Percentiles rank a stretch among this genome's conserved stretches.
Evolutionary conservation across 31 red algal genomes (phyloP).

Genomic region (Odonthalia washingtoniensis): DNA sequence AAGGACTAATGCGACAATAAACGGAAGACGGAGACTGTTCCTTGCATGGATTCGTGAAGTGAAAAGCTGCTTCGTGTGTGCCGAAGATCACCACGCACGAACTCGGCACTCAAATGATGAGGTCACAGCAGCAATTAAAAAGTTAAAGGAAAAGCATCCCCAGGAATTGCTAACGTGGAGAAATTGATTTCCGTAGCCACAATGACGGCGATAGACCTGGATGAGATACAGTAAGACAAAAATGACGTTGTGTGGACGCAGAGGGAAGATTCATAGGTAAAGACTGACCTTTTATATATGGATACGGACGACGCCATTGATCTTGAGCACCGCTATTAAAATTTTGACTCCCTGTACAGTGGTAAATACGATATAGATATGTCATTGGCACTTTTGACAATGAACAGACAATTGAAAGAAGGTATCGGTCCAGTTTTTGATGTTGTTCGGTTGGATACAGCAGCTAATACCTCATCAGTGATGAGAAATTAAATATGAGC

Average conservation of each 20-base stretch:
- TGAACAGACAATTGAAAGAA: background rate
- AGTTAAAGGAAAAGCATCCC: background rate
- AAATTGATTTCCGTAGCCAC: background rate
- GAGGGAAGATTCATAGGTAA: too few relatives aligned
- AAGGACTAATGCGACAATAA: too few relatives aligned
- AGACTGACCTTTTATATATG: background rate
- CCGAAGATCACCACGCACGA: background rate
- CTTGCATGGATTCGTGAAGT: background rate
- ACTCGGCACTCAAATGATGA: background rate
- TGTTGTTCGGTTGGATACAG: background rate
- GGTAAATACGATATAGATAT: background rate
- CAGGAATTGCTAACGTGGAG: background rate
- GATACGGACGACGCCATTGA: background rate
- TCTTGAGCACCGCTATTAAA: background rate
- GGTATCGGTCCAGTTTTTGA: background rate
- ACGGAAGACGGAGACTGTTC: too few relatives aligned
- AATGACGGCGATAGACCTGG: background rate
- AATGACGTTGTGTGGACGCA: background rate
- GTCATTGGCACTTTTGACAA: background rate
- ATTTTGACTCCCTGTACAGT: background rate
- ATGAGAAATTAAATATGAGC: background rate
- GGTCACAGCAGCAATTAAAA: background rate
- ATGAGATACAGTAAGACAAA: background rate
- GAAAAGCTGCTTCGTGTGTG: background rate
- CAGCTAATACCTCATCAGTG: background rate